Evolutionary conservation across 176 grass and related monocot genomes (phyloP).

Genomic region (barley (Hordeum vulgare)): MorexV3_pseudomolecules_assembly NC_058522.1:492283693-492284192

Average conservation of each 20-base stretch:
- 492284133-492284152: not conserved
- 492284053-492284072: not conserved
- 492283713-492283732: not conserved
- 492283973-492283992: slow-evolving; percentile 99
- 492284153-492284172: not conserved
- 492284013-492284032: slow-evolving; percentile 64
- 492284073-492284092: not conserved
- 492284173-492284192: not conserved
- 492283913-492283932: slow-evolving; percentile 83
- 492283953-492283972: slow-evolving; percentile 81
- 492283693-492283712: not conserved
- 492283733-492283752: slow-evolving; percentile 55
- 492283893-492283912: slow-evolving; percentile 70
- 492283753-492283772: slow-evolving; percentile 82
- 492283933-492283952: slow-evolving; percentile 91
- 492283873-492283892: slow-evolving; percentile 59
- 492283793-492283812: slow-evolving; percentile 99
- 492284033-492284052: not conserved
- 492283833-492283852: slow-evolving; percentile 92
- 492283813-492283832: slow-evolving; percentile 97
- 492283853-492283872: slow-evolving; percentile 99
- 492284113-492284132: not conserved
- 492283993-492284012: slow-evolving; percentile 94
- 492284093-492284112: not conserved
- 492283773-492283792: slow-evolving; percentile 85